These are phyloP conservation scores for Neurospora discreta DNA, from an alignment of 495 filamentous ascomycete species.

Conservation along the genomic window DNA sequence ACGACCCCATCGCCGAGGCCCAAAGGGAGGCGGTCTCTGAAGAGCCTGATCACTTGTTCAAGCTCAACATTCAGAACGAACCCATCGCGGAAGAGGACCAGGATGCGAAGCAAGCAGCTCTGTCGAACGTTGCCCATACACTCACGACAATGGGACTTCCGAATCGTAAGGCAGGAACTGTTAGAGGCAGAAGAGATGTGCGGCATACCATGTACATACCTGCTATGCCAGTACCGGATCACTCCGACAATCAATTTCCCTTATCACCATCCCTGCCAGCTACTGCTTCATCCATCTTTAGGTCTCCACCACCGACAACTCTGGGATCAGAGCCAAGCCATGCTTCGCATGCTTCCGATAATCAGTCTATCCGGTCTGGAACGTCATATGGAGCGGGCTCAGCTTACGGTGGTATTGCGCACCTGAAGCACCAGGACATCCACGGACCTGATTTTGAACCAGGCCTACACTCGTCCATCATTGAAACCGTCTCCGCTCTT, in stretches of 20 bases:
- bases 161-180: constrained; percentile 58
- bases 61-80: constrained; percentile 82
- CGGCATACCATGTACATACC: constrained; percentile 79
- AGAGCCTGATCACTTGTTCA: constrained; percentile 64
- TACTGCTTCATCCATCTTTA: constrained; percentile 18
- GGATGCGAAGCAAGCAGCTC: constrained; percentile 69
- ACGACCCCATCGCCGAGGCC: constrained; percentile 76
- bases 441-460: constrained; percentile 53
- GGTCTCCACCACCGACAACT: constrained; percentile 30
- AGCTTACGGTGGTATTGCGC: constrained; percentile 35
- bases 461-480: constrained; percentile 80
- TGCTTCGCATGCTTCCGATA: constrained; percentile 64
- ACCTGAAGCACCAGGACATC: constrained; percentile 70
- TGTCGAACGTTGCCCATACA: constrained; percentile 85
- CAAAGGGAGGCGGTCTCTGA: constrained; percentile 61
- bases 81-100: constrained; percentile 88
- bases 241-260: constrained; percentile 32
- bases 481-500: constrained; percentile 80
- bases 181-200: constrained; percentile 83
- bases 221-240: constrained; percentile 25
- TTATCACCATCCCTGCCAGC: constrained; percentile 35
- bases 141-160: constrained; percentile 48
- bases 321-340: constrained; percentile 41
- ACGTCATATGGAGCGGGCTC: constrained; percentile 52
- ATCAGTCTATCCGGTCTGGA: constrained; percentile 81